Percentiles rank a stretch among this genome's conserved stretches.
phyloP scores from a whole-genome alignment of 768 basidiomycete genomes.

The Suillus tomentosus region DNA sequence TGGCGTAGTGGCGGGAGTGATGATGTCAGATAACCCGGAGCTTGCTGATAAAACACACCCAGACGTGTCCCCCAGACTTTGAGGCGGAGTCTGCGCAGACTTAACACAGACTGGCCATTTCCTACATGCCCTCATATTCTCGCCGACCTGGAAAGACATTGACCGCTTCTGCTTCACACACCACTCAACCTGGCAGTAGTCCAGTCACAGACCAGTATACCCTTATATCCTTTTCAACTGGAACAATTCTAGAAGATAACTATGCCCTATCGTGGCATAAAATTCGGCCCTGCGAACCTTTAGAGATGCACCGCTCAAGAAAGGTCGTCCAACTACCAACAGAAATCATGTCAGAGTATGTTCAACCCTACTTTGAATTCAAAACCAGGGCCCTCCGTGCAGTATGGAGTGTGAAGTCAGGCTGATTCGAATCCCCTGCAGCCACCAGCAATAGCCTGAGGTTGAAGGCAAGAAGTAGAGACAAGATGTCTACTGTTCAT shows the following conservation, averaged over 20 bases:
- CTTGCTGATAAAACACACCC: too few relatives aligned
- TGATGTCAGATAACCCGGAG: too few relatives aligned
- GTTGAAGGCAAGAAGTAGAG: conserved; percentile 16
- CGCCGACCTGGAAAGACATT: conserved; percentile 13
- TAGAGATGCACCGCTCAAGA: conserved; percentile 62
- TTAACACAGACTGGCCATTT: too few relatives aligned
- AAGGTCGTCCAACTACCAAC: conserved; percentile 47
- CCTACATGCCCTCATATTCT: too few relatives aligned
- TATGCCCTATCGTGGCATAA: conserved; percentile 58
- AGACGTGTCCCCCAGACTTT: too few relatives aligned
- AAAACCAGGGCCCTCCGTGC: conserved; percentile 53
- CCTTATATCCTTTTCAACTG: conserved; percentile 67
- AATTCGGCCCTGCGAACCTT: conserved; percentile 61
- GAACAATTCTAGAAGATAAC: conserved; percentile 70
- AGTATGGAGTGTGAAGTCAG: conserved; percentile 32
- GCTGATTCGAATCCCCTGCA: conserved; percentile 29
- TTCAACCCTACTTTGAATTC: conserved; percentile 61
- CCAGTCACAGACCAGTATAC: conserved; percentile 43
- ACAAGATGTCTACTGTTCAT: conserved; percentile 13
- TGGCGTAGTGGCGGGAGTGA: too few relatives aligned
- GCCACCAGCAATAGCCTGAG: background rate
- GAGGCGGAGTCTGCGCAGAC: too few relatives aligned
- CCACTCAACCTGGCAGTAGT: conserved; percentile 13
- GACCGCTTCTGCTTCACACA: conserved; percentile 10
- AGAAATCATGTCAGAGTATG: conserved; percentile 42